Evolutionary conservation across 371 early-diverging fungal species (phyloP), one percentile per base, ranked within the genome.

Genomic region (Mucor plumbeus): DNA sequence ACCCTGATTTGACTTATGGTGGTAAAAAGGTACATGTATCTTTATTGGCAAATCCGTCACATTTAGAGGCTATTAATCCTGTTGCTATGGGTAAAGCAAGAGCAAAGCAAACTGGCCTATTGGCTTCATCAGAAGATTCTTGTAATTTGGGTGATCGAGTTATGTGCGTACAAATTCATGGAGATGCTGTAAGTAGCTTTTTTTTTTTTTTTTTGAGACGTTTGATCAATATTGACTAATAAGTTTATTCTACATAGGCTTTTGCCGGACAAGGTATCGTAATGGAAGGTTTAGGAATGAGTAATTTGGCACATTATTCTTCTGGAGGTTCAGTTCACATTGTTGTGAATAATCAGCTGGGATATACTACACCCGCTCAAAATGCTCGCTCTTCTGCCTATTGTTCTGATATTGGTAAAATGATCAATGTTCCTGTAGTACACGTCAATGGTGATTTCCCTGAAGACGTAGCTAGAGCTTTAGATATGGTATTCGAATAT

Each of bases 281-380:
- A 9, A 94, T 92, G 86, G 99, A 98, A 74, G 90, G 96, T n/a
- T 77, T 98, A 31, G 94, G 95, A 10, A 73, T 98, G 53, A 94
- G 96, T 7, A 94, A 97, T 68, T 80, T 98, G 48, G 95, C 97
- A 5, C 95, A 94, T 59, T 98, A 91, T 77, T 90, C 93, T 1
- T 90, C 92, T 0, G 99, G 98, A 64, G 98, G 99, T 3, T 92
- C 95, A 4, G 78, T 98, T 15, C 99, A 98, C 73, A 86, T 98
- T 67, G 95, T 98, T 34, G 96, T 98, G 70, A 98, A 98, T 78
- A 98, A 98, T 76, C 99, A 98, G 80, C 84, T 97, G 38, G 99
- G 99, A 15, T 98, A 95, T 80, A 98, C 98, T 0, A 97, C 98
- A 10, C 93, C 94, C 10, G 93, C 97, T 9, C 90, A 88, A 70